phyloP scores from a whole-genome alignment of 2,329 filamentous ascomycete species.

The Neophaeococcomyces aloes region DNA sequence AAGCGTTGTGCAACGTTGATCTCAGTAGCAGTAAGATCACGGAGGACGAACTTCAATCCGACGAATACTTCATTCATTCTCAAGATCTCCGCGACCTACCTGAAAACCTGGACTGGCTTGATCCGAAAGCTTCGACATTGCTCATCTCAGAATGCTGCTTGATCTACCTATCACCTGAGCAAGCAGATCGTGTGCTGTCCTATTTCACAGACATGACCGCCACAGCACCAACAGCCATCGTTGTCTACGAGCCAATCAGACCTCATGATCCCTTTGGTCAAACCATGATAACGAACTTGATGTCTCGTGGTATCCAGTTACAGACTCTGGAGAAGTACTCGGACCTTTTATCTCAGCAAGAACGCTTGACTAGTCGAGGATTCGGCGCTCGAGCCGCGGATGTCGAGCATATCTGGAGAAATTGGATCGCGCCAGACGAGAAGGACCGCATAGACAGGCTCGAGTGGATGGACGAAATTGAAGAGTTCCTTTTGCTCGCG shows the following conservation, averaged over 20 bases:
- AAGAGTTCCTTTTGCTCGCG: conserved; percentile 82
- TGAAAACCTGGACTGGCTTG: conserved; percentile 32
- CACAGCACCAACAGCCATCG: conserved; percentile 46
- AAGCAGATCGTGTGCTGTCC: conserved; percentile 53
- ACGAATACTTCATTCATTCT: conserved; percentile 47
- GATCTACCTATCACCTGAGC: conserved; percentile 64
- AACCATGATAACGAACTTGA: conserved; percentile 86
- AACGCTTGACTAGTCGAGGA: conserved; percentile 55
- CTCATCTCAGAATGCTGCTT: conserved; percentile 92
- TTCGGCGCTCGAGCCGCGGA: conserved; percentile 52
- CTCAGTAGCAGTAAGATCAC: conserved; percentile 26
- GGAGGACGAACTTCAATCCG: conserved; percentile 34
- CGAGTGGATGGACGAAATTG: conserved; percentile 87
- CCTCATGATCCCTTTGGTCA: conserved; percentile 77
- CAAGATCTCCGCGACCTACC: conserved; percentile 59
- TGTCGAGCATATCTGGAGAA: conserved; percentile 61
- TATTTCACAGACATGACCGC: conserved; percentile 50
- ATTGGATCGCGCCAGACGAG: conserved; percentile 60
- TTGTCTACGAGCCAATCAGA: conserved; percentile 82
- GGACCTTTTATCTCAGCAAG: conserved; percentile 56
- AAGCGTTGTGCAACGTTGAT: conserved; percentile 24
- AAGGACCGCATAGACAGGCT: conserved; percentile 67
- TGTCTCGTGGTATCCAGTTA: conserved; percentile 68
- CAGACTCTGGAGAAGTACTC: conserved; percentile 69
- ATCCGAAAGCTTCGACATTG: conserved; percentile 59